Base-by-base conservation (phyloP, 805 yeast genomes). In the Myxozyma udenii region DNA sequence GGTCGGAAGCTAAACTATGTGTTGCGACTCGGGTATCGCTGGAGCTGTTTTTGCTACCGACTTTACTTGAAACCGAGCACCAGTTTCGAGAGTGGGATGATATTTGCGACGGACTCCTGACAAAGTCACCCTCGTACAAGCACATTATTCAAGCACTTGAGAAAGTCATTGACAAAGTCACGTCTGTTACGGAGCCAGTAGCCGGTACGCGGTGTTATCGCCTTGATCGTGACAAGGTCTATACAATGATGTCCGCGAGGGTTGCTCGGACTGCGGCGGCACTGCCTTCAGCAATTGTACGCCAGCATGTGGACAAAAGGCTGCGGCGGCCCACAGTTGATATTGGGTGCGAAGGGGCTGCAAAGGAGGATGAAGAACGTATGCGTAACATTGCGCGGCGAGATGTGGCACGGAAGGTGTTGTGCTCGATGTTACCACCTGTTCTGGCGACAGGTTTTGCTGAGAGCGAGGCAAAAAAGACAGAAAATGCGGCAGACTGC, bases 361-460 rank as follows among this genome's bases (percentile, higher is more conserved):
- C 57, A 12, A 28, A 14, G 33, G 33, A 28, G 14, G 14, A 28
- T 28, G 33, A 9, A 28, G 53, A 54, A n/a, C 45, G 38, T n/a
- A 52, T 60, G 48, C 33, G 38, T 35, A 38, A 22, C 11, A 39
- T 25, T 16, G 59, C 61, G 22, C 45, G 54, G 24, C 30, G 21
- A 9, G 44, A 33, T 35, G 28, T 41, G 21, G 67, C 67, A 2
- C 48, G 55, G 11, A 41, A 50, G 28, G 49, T 67, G 32, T 33
- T 67, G 9, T 35, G 58, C 26, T 55, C 61, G 7, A 63, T 60
- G 53, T 58, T 23, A 42, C 58, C 18, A 45, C 44, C 45, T 3
- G 44, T 44, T 25, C 57, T 62, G 50, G 61, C 62, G 11, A 22
- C 46, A 2, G 39, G 43, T 7, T 49, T 53, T 25, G 11, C 19